These are phyloP conservation scores for Teunomyces stri DNA, from an alignment of 805 yeast species.

Conservation along the genomic window DNA sequence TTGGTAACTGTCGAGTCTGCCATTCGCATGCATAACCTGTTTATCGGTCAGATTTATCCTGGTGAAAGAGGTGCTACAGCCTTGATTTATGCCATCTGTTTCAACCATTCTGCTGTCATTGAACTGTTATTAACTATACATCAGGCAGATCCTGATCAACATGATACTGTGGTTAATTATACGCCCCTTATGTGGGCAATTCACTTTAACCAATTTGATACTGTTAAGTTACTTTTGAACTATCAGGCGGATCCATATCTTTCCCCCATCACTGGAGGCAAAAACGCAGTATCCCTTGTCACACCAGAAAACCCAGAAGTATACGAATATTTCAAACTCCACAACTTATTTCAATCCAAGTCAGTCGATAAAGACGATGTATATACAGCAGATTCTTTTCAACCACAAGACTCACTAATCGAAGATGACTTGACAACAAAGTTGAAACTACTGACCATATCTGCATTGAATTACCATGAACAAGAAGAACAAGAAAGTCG, in stretches of 20 bases:
- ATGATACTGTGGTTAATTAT: slow-evolving; percentile 48
- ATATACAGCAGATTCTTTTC: slow-evolving; percentile 6
- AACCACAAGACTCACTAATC: slow-evolving; percentile 12
- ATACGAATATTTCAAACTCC: slow-evolving; percentile 56
- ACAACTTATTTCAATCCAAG: slow-evolving; percentile 29
- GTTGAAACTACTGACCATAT: slow-evolving; percentile 32
- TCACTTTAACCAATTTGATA: slow-evolving; percentile 52
- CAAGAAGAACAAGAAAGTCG: slow-evolving; percentile 19
- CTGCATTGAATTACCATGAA: slow-evolving; percentile 13
- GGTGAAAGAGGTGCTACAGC: slow-evolving; percentile 29
- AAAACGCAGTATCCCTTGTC: slow-evolving; percentile 57
- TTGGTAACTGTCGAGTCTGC: slow-evolving; percentile 30
- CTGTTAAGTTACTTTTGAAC: slow-evolving; percentile 56
- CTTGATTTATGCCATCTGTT: slow-evolving; percentile 53
- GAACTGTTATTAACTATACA: slow-evolving; percentile 45
- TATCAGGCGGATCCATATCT: slow-evolving; percentile 63
- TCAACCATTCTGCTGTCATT: slow-evolving; percentile 45
- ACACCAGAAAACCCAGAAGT: slow-evolving; percentile 51
- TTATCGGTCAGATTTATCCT: slow-evolving; percentile 20
- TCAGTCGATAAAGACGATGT: slow-evolving; percentile 9
- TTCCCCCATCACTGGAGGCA: slow-evolving; percentile 29
- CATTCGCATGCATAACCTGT: slow-evolving; percentile 18
- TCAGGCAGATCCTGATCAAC: slow-evolving; percentile 47
- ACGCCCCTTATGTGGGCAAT: slow-evolving; percentile 89
- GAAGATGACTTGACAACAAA: slow-evolving; percentile 32